Percentiles rank a stretch among this genome's conserved stretches.
These are phyloP conservation scores for Microsporum ferrugineum DNA, from an alignment of 2,329 filamentous ascomycete species.

Conservation along the genomic window DNA sequence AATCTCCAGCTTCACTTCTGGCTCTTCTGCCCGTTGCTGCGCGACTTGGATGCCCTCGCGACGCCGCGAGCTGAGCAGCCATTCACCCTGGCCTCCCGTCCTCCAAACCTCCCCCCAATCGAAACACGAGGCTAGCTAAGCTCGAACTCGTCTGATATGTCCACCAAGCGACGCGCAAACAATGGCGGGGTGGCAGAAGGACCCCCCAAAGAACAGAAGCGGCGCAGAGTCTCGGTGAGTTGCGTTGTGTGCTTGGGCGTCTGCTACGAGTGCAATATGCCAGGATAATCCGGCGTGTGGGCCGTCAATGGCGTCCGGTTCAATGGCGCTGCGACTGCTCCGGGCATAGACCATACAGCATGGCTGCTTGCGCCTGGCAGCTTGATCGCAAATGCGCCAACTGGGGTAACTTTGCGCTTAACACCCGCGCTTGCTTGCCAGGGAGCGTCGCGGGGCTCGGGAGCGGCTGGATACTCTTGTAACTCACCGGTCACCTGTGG, in stretches of 20 bases:
- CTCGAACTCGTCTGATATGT: conserved; percentile 6
- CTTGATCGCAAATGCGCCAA: neutral
- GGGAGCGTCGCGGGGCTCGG: neutral
- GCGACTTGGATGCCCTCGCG: neutral
- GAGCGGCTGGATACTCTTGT: conserved; percentile 2
- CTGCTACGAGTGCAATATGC: neutral
- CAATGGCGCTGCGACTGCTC: neutral
- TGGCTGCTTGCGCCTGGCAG: neutral
- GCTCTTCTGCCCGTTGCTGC: neutral
- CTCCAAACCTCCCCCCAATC: conserved; percentile 2
- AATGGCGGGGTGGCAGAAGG: conserved; percentile 10
- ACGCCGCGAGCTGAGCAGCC: neutral
- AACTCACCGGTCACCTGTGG: conserved; percentile 1
- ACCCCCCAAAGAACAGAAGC: conserved; percentile 12
- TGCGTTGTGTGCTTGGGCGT: neutral
- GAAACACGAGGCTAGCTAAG: conserved; percentile 8
- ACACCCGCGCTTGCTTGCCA: neutral
- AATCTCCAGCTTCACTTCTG: neutral
- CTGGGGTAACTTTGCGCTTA: neutral
- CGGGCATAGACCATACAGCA: neutral
- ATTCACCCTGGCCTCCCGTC: neutral
- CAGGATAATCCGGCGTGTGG: neutral
- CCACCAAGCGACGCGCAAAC: conserved; percentile 41
- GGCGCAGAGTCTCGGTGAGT: conserved; percentile 15
- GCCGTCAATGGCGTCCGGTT: neutral